Conservation (phyloP, 1,284 basidiomycete species). For the Fomitiporia mediterranea region DNA sequence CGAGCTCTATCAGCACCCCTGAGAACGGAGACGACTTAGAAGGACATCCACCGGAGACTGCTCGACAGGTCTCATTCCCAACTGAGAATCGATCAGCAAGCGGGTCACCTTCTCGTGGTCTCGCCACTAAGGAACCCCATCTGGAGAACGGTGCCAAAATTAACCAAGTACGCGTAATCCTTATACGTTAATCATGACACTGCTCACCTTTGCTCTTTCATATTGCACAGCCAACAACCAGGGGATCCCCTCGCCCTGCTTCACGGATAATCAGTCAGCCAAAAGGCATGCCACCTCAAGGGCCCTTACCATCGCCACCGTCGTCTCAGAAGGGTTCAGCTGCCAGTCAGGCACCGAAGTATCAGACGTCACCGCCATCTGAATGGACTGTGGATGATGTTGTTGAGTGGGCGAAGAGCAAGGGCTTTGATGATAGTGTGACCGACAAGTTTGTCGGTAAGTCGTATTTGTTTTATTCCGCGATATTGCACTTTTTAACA, state of each 20-base stretch:
- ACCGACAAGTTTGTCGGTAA: conserved; percentile 82
- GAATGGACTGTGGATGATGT: conserved; percentile 92
- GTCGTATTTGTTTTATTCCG: conserved; percentile 25
- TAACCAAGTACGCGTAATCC: not conserved
- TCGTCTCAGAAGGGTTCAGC: conserved; percentile 14
- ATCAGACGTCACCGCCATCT: conserved; percentile 40
- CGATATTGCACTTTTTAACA: too few relatives aligned
- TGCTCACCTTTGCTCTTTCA: not conserved
- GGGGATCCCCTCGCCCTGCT: not conserved
- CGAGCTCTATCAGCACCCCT: conserved; percentile 6
- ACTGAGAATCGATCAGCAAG: not conserved
- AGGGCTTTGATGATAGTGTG: conserved; percentile 82
- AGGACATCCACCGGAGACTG: conserved; percentile 11
- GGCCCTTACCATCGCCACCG: conserved; percentile 19
- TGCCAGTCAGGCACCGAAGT: not conserved
- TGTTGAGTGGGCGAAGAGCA: conserved; percentile 80
- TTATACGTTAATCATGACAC: not conserved
- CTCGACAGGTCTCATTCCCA: conserved; percentile 17
- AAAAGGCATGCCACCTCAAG: conserved; percentile 4
- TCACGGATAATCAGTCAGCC: too few relatives aligned
- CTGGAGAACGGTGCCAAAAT: conserved; percentile 1
- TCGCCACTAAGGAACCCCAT: conserved; percentile 19
- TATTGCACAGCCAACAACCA: not conserved
- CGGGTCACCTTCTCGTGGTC: not conserved
- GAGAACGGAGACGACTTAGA: conserved; percentile 3